Evolutionary conservation across 75 land plant genomes (phyloP).

Genomic region (Larix kaempferi): DNA sequence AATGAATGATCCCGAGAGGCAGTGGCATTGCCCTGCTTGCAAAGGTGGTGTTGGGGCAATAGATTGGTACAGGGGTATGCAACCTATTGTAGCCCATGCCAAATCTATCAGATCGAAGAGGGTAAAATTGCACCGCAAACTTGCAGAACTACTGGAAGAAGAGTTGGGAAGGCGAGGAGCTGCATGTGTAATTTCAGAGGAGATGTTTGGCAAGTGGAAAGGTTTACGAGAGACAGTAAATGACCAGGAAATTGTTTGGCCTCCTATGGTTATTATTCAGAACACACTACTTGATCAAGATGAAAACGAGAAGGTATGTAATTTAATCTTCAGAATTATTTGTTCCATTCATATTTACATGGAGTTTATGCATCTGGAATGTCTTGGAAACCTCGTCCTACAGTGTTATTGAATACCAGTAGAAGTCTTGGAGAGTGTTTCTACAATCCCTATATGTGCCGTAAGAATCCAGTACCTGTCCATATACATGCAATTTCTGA

Average conservation of each 20-base stretch:
- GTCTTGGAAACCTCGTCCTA: not conserved
- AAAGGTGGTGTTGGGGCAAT: constrained; percentile 86
- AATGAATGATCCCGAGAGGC: constrained; percentile 65
- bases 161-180: constrained; percentile 60
- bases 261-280: constrained; percentile 81
- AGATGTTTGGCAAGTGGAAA: constrained; percentile 79
- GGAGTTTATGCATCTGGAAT: not conserved
- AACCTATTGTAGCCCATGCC: constrained; percentile 80
- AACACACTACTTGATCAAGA: constrained; percentile 60
- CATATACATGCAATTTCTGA: not conserved
- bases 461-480: not conserved
- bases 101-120: constrained; percentile 67
- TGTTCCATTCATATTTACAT: not conserved
- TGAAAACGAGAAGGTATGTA: constrained; percentile 67
- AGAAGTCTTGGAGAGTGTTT: not conserved
- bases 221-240: constrained; percentile 36
- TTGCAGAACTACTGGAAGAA: constrained; percentile 72
- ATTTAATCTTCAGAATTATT: no score
- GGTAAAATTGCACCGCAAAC: constrained; percentile 68
- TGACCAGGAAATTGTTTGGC: constrained; percentile 79
- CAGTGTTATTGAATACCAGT: not conserved
- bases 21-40: constrained; percentile 99
- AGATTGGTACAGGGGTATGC: constrained; percentile 90
- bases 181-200: constrained; percentile 40
- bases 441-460: not conserved